Conservation (phyloP, 1,139 yeast species). For the Suhomyces wounanorum region DNA sequence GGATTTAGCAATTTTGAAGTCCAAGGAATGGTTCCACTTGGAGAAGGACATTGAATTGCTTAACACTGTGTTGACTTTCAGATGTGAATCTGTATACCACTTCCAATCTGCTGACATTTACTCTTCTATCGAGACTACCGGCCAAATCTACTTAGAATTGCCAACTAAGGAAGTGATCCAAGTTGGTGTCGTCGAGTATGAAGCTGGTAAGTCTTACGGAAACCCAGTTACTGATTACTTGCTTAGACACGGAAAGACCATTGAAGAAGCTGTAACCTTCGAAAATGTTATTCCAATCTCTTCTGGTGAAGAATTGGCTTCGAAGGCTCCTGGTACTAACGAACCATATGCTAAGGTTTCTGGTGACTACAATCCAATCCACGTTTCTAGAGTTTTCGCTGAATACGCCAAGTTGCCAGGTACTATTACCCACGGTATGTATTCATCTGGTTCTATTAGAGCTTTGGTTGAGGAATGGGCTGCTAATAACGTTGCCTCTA, state of each 20-base stretch:
- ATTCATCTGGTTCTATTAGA: constrained; percentile 93
- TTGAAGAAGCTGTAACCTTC: constrained; percentile 90
- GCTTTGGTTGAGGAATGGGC: constrained; percentile 98
- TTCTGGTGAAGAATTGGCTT: constrained; percentile 69
- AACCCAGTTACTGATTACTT: constrained; percentile 96
- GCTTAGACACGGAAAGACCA: constrained; percentile 85
- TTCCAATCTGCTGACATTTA: constrained; percentile 76
- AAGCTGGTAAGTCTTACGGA: constrained; percentile 92
- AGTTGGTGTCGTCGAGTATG: constrained; percentile 85
- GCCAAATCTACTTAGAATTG: constrained; percentile 83
- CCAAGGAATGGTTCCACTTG: constrained; percentile 97
- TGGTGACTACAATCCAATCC: constrained; percentile 98
- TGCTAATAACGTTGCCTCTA: constrained; percentile 92
- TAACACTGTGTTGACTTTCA: constrained; percentile 81
- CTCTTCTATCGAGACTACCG: constrained; percentile 80
- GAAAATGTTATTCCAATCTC: constrained; percentile 90
- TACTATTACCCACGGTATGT: constrained; percentile 99
- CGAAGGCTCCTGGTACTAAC: constrained; percentile 82
- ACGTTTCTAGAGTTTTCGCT: constrained; percentile 93
- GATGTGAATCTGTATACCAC: constrained; percentile 82
- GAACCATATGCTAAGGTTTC: constrained; percentile 97
- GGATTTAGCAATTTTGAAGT: constrained; percentile 89
- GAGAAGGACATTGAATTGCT: constrained; percentile 71
- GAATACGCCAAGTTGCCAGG: constrained; percentile 93
- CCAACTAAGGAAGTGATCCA: constrained; percentile 91